A percentile compares a stretch with the other conserved stretches of the same genome.
Evolutionary conservation across 2,329 filamentous ascomycete genomes (phyloP).

Genomic region (Pseudogymnoascus sp.): DNA sequence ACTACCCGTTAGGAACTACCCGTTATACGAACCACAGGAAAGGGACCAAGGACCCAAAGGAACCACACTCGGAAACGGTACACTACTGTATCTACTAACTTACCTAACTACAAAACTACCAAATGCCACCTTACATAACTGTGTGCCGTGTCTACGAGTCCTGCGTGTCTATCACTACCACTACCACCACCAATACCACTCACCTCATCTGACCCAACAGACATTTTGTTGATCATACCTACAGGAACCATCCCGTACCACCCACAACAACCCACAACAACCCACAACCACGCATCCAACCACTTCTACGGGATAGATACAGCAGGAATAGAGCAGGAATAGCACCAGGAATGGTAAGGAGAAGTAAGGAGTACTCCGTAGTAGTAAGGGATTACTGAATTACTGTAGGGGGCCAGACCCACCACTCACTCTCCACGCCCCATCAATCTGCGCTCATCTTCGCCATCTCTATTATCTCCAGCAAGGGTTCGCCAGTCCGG

Average conservation of each 20-base stretch:
- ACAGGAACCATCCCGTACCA: background rate
- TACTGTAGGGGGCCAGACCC: background rate
- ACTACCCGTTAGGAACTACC: too few species aligned
- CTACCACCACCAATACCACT: background rate
- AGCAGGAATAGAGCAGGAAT: background rate
- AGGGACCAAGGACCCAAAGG: background rate
- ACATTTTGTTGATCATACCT: background rate
- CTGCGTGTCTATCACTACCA: background rate
- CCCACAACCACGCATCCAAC: background rate
- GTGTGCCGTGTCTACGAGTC: background rate
- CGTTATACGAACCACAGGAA: background rate
- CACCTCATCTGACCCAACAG: background rate
- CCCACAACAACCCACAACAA: background rate
- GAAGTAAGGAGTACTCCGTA: background rate
- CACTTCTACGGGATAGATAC: background rate
- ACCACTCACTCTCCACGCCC: background rate
- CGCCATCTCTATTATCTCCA: background rate
- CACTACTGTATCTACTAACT: background rate
- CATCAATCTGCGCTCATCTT: background rate
- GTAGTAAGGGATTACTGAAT: background rate
- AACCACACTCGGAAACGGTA: background rate
- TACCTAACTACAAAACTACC: background rate
- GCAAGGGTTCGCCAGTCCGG: background rate
- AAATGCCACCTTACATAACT: background rate
- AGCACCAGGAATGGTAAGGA: background rate